Evolutionary conservation across 768 basidiomycete species (phyloP), one percentile per base, ranked within the genome.

Genomic region (Naganishia kalamii): DNA sequence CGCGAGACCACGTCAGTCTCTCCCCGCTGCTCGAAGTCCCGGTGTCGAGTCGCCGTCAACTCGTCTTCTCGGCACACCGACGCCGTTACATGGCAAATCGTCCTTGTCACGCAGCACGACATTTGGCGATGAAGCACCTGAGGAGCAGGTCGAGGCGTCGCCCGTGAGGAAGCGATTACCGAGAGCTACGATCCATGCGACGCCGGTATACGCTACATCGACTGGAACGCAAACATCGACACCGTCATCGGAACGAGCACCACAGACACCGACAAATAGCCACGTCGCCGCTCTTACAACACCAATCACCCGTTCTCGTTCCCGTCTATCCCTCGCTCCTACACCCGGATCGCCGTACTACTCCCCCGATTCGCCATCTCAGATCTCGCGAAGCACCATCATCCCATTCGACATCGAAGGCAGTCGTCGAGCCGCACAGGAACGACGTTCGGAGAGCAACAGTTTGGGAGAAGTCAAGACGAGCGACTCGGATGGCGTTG

Each of bases 381-480:
- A 60, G 25, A 40, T 67, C 29, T 63, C 62, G 2, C 21, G 60
- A 17, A 63, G 62, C 46, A 60, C 66, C 7, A 68, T 68, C 47
- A 46, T 64, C 21, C 66, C 66, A 1, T 68, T 68, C 35, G 62
- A 68, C 30, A 19, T 33, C 19, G 62, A 63, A 19, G 49, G 37
- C 12, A 63, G 54, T 41, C 51, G 44, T 3, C 37, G 57, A 40
- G 66, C 51, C 2, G 66, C 52, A 1, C 43, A 46, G 35, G 54
- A 64, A 33, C 41, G 29, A 12, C n/a, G 21, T 19, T 30, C 51
- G 21, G 19, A 49, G 46, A 49, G 52, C 11, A 30, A 44, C n/a
- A 19, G 21, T 62, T 35, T 47, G 17, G 19, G 40, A 32, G 12
- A 32, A 12, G 37, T 4, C 23, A 7, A 33, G 6, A 5, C 30